These are phyloP conservation scores for Mucor piriformis DNA, from an alignment of 371 early-diverging fungal species.

Conservation along the genomic window DNA sequence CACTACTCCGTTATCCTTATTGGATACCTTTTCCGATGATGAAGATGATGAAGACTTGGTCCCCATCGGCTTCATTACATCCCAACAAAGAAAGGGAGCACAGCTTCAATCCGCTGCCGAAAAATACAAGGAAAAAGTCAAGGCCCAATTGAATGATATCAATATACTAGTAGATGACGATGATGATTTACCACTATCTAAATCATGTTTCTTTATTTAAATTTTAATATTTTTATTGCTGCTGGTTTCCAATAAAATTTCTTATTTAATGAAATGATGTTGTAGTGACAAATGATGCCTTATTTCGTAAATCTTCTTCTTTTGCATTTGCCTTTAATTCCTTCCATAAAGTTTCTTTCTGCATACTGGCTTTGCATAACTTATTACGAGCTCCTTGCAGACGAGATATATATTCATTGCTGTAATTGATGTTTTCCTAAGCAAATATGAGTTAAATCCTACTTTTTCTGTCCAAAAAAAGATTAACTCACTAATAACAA, in stretches of 20 bases:
- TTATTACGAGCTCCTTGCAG: constrained; percentile 51
- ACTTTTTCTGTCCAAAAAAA: no score
- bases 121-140: constrained; percentile 30
- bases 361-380: constrained; percentile 49
- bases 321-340: constrained; percentile 42
- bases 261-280: not conserved
- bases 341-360: constrained; percentile 49
- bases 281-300: constrained; percentile 4
- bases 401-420: constrained; percentile 51
- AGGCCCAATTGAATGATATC: constrained; percentile 4
- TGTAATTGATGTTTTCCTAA: constrained; percentile 57
- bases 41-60: constrained; percentile 28
- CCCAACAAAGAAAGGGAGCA: constrained; percentile 2
- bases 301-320: constrained; percentile 38
- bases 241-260: constrained; percentile 5
- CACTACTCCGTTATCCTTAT: constrained; percentile 6
- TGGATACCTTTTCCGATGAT: constrained; percentile 12
- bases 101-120: constrained; percentile 28
- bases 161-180: constrained; percentile 1
- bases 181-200: constrained; percentile 24
- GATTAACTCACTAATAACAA: constrained; percentile 35
- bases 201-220: constrained; percentile 9
- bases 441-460: not conserved
- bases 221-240: constrained; percentile 4
- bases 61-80: constrained; percentile 18